Evolutionary conservation across 768 basidiomycete species (phyloP).

Genomic region (Amanita jacksonii): DNA sequence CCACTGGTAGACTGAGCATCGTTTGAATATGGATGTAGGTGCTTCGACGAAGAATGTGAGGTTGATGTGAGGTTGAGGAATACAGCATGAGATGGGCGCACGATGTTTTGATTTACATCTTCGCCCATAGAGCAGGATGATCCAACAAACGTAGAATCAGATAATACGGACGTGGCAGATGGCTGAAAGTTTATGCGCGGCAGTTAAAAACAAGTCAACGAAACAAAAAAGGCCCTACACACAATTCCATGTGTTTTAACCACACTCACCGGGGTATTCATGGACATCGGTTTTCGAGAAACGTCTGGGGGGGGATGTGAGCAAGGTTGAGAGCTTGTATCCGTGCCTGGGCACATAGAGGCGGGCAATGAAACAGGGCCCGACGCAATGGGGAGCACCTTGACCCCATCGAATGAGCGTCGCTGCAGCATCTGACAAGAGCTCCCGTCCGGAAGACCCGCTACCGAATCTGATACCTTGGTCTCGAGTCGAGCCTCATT

Average conservation of each 20-base stretch:
- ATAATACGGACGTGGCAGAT: not conserved
- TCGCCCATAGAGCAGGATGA: too few species aligned
- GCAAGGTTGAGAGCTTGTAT: not conserved
- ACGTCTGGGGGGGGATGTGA: not conserved
- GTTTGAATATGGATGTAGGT: not conserved
- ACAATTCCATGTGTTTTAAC: not conserved
- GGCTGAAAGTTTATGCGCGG: not conserved
- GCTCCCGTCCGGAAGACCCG: too few species aligned
- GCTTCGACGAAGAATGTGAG: not conserved
- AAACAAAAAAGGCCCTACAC: not conserved
- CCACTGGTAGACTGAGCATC: not conserved
- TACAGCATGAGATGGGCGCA: not conserved
- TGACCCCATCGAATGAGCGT: too few species aligned
- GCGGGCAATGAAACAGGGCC: not conserved
- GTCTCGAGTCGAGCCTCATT: too few species aligned
- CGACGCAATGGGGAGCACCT: too few species aligned
- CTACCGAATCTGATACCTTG: too few species aligned
- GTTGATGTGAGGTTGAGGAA: not conserved
- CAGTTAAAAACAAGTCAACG: constrained; percentile 1
- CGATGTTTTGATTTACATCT: not conserved
- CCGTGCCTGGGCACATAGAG: not conserved
- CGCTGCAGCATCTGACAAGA: too few species aligned
- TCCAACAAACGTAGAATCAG: not conserved
- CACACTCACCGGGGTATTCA: not conserved
- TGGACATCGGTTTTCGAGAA: not conserved